Base-by-base conservation (phyloP, 495 filamentous ascomycete species). In the Acidomyces sp. region DNA sequence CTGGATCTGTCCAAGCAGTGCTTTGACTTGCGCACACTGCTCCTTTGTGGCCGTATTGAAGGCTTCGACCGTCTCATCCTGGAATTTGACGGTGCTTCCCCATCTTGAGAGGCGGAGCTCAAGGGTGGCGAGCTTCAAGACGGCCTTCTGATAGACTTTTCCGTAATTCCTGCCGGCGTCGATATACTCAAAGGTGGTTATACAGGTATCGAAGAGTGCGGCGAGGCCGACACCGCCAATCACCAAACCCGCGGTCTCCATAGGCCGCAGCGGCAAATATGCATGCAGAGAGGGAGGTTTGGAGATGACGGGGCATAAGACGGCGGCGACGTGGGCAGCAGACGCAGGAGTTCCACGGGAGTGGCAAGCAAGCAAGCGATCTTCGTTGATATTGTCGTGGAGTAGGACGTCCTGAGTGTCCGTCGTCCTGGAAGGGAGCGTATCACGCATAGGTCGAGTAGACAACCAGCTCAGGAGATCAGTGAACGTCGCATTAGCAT, bases 131-230 rank as follows among this genome's bases (percentile, higher is more conserved):
- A 66, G 53, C 25, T 54, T 56, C 21, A 67, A 51, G 37, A 45
- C 22, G 34, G 50, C 51, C 27, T 30, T 60, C 40, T 58, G 45
- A 43, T 54, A 66, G 41, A 62, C 58, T 28, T 50, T 52, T 24
- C 61, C 60, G 41, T 66, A 66, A 28, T 52, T 45, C 28, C 54
- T 56, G 33, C 62, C 62, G 4, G 65, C 43, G 43, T 65, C 62
- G 45, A 67, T 40, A 36, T 54, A 63, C 39, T 63, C 57, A 43
- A 68, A 66, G 46, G 52, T 61, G 37, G 63, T 53, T 26, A 68
- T 52, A 33, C 53, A 57, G 41, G 48, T 55, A 38, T 43, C 62
- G 43, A 66, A 63, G 30, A 47, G 2, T 12, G 26, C 16, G 12
- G 45, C 39, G 31, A 55, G 20, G 30, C 29, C 36, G 18, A 51